Evolutionary conservation across 208 protist species (phyloP), one percentile per base, ranked within the genome.

Genomic region (Trypanosoma avium): DNA sequence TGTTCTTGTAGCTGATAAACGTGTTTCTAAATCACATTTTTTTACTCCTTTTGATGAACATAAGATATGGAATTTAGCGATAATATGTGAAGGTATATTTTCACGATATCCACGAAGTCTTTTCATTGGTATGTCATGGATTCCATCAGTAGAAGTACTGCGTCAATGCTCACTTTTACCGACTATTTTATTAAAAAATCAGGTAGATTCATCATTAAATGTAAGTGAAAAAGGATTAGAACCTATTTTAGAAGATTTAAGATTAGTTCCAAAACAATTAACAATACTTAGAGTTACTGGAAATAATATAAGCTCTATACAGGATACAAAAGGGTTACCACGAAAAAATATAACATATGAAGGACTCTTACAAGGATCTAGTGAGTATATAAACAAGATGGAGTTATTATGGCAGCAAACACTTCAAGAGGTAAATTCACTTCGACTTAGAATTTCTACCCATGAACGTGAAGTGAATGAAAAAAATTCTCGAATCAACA

Each of bases 11-110:
- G 83, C 81, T 27, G 79, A 92, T 42, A 92, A 92, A 52, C 36
- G 61, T 10, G 3, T 50, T 21, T 49, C 29, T 15, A 30, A n/a
- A 35, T 47, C 55, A 33, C 58, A 61, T 50, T 6, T 2, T 19
- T 91, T 90, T 62, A 81, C 75, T 33, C 17, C 81, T 36, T 73
- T 77, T 12, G 84, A 90, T 60, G 84, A 91, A 67, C 78, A 90
- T 70, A 64, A 86, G 6, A 75, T 70, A n/a, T 93, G 87, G 87
- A 70, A 70, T 46, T 66, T 70, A 33, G 81, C 79, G 15, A 62
- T 71, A 8, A 46, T 90, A 29, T 78, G 73, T 24, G 78, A 90
- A 42, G 70, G 70, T n/a, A 48, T 90, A 1, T 70, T 94, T n/a
- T 47, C 46, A 43, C 80, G 77, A 21, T 92, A 90, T 61, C 67